Conservation (phyloP, 805 yeast genomes). For the Metschnikowia borealis region DNA sequence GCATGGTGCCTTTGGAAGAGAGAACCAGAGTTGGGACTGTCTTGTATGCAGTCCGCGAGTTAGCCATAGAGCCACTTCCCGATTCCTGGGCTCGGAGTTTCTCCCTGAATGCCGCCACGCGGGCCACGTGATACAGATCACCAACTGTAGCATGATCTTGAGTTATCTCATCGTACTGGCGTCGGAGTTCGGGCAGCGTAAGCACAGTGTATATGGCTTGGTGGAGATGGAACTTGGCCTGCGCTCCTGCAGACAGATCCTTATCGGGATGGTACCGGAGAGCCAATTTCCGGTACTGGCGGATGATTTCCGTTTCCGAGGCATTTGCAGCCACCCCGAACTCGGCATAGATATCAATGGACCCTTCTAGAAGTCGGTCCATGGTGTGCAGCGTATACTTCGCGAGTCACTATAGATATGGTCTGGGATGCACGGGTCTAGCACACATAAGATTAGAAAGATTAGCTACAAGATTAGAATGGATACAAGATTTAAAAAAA, state of each 20-base stretch:
- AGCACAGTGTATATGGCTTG: conserved; percentile 31
- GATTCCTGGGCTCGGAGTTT: conserved; percentile 26
- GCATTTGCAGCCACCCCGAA: conserved; percentile 37
- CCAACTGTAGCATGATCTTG: no score
- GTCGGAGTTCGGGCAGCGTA: conserved; percentile 21
- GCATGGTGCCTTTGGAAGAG: conserved; percentile 21
- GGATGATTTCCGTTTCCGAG: conserved; percentile 21
- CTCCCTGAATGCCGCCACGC: conserved; percentile 22
- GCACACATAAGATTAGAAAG: no score
- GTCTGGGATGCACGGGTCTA: neutral
- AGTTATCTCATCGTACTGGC: conserved; percentile 26
- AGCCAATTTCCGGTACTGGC: conserved; percentile 33
- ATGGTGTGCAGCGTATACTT: neutral
- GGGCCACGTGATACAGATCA: conserved; percentile 13
- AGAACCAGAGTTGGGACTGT: conserved; percentile 14
- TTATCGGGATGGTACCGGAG: conserved; percentile 41
- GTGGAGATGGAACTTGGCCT: conserved; percentile 27
- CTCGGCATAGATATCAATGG: conserved; percentile 38
- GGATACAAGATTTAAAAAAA: no score
- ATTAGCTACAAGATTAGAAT: no score
- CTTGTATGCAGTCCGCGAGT: no score
- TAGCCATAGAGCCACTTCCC: no score
- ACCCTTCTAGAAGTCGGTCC: conserved; percentile 17
- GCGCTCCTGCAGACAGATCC: conserved; percentile 25
- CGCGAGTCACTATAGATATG: no score